Base-by-base conservation (phyloP, 2,329 filamentous ascomycete genomes). In the Beauveria rudraprayagi region DNA sequence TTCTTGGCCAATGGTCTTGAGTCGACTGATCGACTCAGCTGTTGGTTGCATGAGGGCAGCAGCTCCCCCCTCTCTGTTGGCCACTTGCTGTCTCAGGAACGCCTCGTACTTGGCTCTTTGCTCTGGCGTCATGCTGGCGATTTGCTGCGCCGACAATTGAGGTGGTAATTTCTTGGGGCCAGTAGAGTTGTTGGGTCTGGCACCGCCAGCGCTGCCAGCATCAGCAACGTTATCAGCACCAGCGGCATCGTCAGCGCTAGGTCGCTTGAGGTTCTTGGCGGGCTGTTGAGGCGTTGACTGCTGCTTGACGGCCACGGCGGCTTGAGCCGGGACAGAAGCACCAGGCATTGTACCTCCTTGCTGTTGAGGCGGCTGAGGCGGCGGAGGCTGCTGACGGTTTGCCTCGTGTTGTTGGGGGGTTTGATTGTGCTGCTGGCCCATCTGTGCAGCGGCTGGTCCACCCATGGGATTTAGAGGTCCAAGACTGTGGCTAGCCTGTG, bases 231-330 rank as follows among this genome's bases (percentile, higher is more conserved):
- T 80, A 26, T 83, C 81, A 3, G 28, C 30, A 26, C 78, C 76
- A n/a, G 63, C 63, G 10, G 63, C 65, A 52, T 83, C 80, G 26
- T 83, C 81, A 3, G 74, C 70, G 56, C 72, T 80, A 4, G 80
- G 72, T 1, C 82, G 78, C 71, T 84, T 84, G 48, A 82, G 72
- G 53, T 72, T 78, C 68, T 80, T 83, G 28, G 71, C 68, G 9
- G 70, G 70, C 5, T 74, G 63, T 63, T 60, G 57, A 8, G 37
- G 47, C 11, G 48, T 60, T 8, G 48, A 40, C 7, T 60, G 48
- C 41, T 41, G 30, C 37, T 57, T 72, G 70, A 51, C 46, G 14
- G 59, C 24, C 24, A 5, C 62, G 70, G 73, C 30, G 66, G 73
- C 65, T 71, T 51, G 57, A 8, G 10, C 26, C 17, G 40, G 37